Base-by-base conservation (phyloP, 805 yeast genomes). In the Saturnispora sanitii region DNA sequence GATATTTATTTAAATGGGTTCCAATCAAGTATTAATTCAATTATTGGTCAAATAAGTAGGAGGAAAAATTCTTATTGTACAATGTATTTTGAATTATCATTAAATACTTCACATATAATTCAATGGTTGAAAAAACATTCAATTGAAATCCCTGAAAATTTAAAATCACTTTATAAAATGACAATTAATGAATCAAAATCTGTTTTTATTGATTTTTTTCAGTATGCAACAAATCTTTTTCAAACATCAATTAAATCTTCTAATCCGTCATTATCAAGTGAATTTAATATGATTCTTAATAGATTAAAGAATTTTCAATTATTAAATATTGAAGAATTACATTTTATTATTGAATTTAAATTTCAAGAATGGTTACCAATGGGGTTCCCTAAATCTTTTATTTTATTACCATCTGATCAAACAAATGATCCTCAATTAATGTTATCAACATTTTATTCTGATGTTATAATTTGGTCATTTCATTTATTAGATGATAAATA, bases 321-420 rank as follows among this genome's bases (percentile, higher is more conserved):
- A 43, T 79, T 75, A 53, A 67, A 68, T 36, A 66, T 65, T 12
- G 76, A 82, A 15, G 69, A 77, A 19, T 35, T 56, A 12, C 58
- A 60, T 23, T 70, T 77, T 4, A 74, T 85, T 43, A 60, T 63
- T 2, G 64, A 62, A 6, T 65, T 73, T 57, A 63, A 70, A 20
- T 71, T 79, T 9, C 86, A 86, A 2, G 71, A 72, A 22, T 88
- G 96, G 95, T 64, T 88, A 37, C 79, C 82, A 1, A 49, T 67
- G 15, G 70, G 77, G 1, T 69, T 69, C 40, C 90, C 62, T 64
- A 66, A 27, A 77, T 87, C 47, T 74, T 81, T 18, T 53, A 69
- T 38, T 71, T 77, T 8, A 62, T 36, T 43, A 19, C 28, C 33
- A 4, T 29, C 42, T 6, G 55, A 66, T 2, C 53, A 56, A 23